Evolutionary conservation across 352 stramenopile genomes (phyloP), one percentile per base, ranked within the genome.

Genomic region (Elongisporangium undulatum): DNA sequence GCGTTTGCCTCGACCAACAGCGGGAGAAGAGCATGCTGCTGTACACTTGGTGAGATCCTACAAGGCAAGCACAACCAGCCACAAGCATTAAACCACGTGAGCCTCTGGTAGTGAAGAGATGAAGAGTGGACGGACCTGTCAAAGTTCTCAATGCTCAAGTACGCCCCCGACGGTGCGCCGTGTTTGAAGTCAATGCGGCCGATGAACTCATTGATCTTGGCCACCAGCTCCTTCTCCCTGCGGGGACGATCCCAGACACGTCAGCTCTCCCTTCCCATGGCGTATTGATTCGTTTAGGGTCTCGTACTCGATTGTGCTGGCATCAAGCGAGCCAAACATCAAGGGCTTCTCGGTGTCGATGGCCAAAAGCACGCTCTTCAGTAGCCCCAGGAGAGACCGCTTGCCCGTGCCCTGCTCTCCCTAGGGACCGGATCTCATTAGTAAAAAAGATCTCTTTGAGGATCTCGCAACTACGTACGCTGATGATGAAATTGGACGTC

Each of bases 401-500:
- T 92, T 92, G 7, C 83, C 83, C 0, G 69, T 77, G 48, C 62
- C 68, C 41, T 75, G 53, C 0, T 67, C 75, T 2, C 82, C 82
- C 82, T 91, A 21, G 26, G 6, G 21, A 52, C 2, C 17, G 39
- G n/a, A 26, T 39, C 10, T 49, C 17, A 21, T 55, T n/a, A 20
- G 34, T 22, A 45, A 34, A n/a, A 57, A 15, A 38, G 20, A 57
- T 9, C 20, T 51, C 6, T 23, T 52, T 19, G 55, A 17, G 17
- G 54, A 13, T 53, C 3, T 26, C 29, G n/a, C 3, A 39, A 41
- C 12, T 61, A 41, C 67, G 23, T 51, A 90, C 81, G 17, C 77
- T 85, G 59, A 93, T 75, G 58, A 91, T 74, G 57, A 85, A 85
- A 59, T 93, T 93, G 53, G 70, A 76, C 9, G 69, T 62, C 4